Evolutionary conservation across 2,329 filamentous ascomycete genomes (phyloP), one percentile per base, ranked within the genome.

Genomic region (Fusarium odoratissimum): DNA sequence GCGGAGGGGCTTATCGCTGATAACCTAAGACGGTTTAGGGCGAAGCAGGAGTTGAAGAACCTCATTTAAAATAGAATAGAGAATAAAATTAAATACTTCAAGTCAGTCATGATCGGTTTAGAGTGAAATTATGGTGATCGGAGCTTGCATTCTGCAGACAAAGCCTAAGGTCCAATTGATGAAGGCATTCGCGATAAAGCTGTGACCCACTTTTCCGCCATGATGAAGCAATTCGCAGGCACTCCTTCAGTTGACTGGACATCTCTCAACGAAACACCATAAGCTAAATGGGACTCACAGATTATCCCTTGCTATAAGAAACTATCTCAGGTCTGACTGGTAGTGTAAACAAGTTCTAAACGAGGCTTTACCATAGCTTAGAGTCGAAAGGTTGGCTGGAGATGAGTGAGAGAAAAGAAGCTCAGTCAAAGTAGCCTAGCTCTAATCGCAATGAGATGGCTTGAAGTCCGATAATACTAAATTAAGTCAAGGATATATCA

Each of bases 1-100:
- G 83, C 86, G 0, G 89, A 91, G 82, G 84, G 74, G 10, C 79
- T 92, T 76, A 90, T 91, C 69, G 86, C 87, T 44, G 85, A 89
- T 64, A 92, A 92, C 73, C 72, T 92, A 80, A 83, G 89, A 71
- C 82, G 86, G 70, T 90, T 91, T 75, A 71, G 90, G 71, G 89
- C 90, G 2, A 86, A 86, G 2, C 89, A 91, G 82, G 77, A 84
- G 61, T 74, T 92, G 77, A 89, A 84, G 83, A 92, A 92, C 87
- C 52, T 75, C 23, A 77, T 80, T 51, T 68, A 63, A 37, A 59
- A 51, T 45, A 62, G 25, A 46, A 67, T 44, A 67, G 56, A 60
- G 3, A 48, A 45, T 40, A 46, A 25, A 28, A 42, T 7, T 28
- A 41, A 46, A 17, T 25, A 16, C 4, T 45, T 7, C 5, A 14